Base-by-base conservation (phyloP, 805 yeast genomes). In the Wickerhamomyces tratensis region DNA sequence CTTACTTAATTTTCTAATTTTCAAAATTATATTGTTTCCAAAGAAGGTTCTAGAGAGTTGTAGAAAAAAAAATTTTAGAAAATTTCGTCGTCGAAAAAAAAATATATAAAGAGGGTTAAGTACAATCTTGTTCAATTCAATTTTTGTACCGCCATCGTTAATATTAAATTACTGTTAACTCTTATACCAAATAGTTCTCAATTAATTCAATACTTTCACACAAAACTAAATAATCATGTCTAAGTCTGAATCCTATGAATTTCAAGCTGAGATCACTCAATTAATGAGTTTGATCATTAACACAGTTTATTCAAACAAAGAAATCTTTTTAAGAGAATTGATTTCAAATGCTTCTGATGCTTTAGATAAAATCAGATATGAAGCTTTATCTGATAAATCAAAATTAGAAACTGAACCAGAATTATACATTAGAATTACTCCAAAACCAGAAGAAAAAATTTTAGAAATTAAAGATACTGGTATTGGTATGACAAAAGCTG, bases 191-290 rank as follows among this genome's bases (percentile, higher is more conserved):
- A 6, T 31, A 12, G n/a, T 8, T 8, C n/a, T 6, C 34, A 11
- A 31, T 31, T 31, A 31, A 31, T 31, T 6, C 6, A 31, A 31
- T 20, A 20, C 20, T 20, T 20, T 20, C 20, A 20, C 20, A 20
- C 4, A 20, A 20, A 20, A 20, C 20, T 20, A 20, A 4, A 20
- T 20, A 20, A 20, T 20, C 20, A 31, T 31, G 34, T 42, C 34
- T 3, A 31, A 31, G 54, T 47, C 79, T 63, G 94, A 85, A 76
- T 82, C 94, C 46, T 86, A 78, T 67, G 98, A 91, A 77, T 93
- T 93, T 73, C 96, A 94, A 72, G 99, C 99, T 79, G 99, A 93
- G 88, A 93, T 93, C 72, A 87, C 98, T 83, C 98, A 93, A 95
- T 79, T 93, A 81, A 84, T 93, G 98, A 87, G 97, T 70, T 82